Conservation (phyloP, 164 flowering plant genomes). For the Paratinospora sagittata region DNA sequence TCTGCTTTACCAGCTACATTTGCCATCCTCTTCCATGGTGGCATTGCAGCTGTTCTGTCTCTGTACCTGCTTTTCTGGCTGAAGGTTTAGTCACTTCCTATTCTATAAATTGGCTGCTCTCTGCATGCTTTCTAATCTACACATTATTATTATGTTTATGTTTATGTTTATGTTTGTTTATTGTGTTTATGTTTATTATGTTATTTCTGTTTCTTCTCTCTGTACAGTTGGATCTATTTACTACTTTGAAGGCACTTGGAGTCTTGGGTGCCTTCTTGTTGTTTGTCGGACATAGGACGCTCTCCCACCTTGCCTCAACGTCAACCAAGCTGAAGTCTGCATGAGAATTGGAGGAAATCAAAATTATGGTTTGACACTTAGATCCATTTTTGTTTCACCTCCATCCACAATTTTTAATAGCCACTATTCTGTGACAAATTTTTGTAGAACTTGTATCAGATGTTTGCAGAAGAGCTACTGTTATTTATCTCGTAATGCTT, state of each 20-base stretch:
- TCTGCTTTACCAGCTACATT: conserved; percentile 60
- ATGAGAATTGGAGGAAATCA: conserved; percentile 22
- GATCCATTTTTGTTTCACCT: conserved; percentile 1
- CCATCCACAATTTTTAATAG: neutral
- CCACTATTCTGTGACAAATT: neutral
- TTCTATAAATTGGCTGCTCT: neutral
- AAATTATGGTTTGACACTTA: neutral
- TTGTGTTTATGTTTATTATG: neutral
- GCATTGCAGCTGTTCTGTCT: conserved; percentile 71
- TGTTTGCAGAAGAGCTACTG: neutral
- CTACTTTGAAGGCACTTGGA: conserved; percentile 74
- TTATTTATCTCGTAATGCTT: neutral
- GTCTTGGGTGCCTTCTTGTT: conserved; percentile 66
- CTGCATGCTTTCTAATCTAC: neutral
- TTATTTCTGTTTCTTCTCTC: neutral
- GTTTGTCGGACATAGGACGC: conserved; percentile 80
- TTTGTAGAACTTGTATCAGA: neutral
- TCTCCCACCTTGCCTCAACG: conserved; percentile 69
- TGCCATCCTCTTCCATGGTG: conserved; percentile 75
- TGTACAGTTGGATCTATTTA: conserved; percentile 83
- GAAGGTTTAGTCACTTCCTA: conserved; percentile 44
- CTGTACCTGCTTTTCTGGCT: conserved; percentile 88
- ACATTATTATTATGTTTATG: neutral
- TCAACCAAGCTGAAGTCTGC: conserved; percentile 84
- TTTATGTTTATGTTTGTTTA: neutral